Evolutionary conservation across 768 basidiomycete genomes (phyloP).

Genomic region (Leccinum fibrillosum): DNA sequence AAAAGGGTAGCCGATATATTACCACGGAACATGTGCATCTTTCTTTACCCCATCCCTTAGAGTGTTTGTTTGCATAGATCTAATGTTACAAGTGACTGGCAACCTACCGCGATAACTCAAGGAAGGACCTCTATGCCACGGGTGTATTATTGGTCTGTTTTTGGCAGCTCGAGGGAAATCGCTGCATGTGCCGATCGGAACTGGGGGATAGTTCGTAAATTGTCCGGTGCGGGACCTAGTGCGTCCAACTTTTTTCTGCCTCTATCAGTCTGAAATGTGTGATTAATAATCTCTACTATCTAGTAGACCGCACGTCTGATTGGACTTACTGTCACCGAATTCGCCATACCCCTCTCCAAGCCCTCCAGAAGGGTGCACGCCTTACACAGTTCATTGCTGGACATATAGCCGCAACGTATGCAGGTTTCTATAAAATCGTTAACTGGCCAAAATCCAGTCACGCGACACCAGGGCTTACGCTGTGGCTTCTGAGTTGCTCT

Average conservation of each 20-base stretch:
- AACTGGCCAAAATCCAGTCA: neutral
- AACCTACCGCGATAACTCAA: neutral
- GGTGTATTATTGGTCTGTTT: conserved; percentile 4
- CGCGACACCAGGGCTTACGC: conserved; percentile 50
- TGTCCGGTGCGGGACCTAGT: conserved; percentile 57
- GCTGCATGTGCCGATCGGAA: conserved; percentile 47
- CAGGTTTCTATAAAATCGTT: conserved; percentile 66
- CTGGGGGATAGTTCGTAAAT: conserved; percentile 73
- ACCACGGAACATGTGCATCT: neutral
- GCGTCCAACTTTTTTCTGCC: conserved; percentile 60
- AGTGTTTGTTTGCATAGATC: conserved; percentile 1
- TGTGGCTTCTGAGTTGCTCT: conserved; percentile 79
- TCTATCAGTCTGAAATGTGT: conserved; percentile 56
- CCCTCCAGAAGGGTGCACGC: conserved; percentile 91
- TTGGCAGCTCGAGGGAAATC: conserved; percentile 39
- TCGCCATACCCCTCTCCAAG: conserved; percentile 78
- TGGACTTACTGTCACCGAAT: conserved; percentile 54
- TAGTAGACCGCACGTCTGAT: neutral
- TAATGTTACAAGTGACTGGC: neutral
- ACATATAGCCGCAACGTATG: conserved; percentile 90
- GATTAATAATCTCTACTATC: neutral
- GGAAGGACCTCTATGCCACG: neutral
- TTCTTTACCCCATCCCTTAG: neutral
- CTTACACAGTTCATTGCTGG: conserved; percentile 95
- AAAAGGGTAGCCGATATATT: neutral